phyloP scores from a whole-genome alignment of 768 basidiomycete genomes.

The Mycena galericulata region DNA sequence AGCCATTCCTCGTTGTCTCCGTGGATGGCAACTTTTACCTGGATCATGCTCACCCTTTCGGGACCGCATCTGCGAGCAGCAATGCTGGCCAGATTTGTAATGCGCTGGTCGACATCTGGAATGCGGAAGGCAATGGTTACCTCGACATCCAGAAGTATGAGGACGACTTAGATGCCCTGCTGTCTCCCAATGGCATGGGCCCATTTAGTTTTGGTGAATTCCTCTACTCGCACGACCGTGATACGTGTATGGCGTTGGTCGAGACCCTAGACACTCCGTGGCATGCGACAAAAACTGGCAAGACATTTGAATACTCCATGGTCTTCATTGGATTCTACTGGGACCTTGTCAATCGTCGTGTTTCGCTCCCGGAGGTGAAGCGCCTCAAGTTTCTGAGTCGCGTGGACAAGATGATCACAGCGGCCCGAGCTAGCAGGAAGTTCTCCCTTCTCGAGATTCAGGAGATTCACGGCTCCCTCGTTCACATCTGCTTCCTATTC shows the following conservation, averaged over 20 bases:
- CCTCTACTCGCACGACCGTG: background rate
- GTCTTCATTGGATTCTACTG: background rate
- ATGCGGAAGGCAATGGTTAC: background rate
- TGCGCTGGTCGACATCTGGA: constrained; percentile 41
- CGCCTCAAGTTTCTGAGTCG: background rate
- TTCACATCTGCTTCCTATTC: background rate
- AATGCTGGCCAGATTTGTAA: constrained; percentile 42
- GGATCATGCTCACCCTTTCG: constrained; percentile 41
- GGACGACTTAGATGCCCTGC: background rate
- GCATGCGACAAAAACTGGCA: constrained; percentile 2
- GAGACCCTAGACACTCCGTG: background rate
- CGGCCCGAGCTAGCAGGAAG: background rate
- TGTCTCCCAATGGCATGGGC: background rate
- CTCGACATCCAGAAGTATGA: background rate
- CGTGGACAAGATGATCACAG: background rate
- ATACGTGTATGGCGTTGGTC: background rate
- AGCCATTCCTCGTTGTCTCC: constrained; percentile 33
- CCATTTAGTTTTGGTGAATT: background rate
- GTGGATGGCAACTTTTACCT: constrained; percentile 37
- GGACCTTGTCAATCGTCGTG: background rate
- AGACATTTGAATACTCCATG: background rate
- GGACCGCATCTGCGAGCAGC: constrained; percentile 37
- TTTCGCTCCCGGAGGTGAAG: background rate
- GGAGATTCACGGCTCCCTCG: background rate
- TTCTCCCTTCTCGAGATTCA: background rate